Conservation (phyloP, 192 early-diverging fungal species). For the Backusella luteola region DNA sequence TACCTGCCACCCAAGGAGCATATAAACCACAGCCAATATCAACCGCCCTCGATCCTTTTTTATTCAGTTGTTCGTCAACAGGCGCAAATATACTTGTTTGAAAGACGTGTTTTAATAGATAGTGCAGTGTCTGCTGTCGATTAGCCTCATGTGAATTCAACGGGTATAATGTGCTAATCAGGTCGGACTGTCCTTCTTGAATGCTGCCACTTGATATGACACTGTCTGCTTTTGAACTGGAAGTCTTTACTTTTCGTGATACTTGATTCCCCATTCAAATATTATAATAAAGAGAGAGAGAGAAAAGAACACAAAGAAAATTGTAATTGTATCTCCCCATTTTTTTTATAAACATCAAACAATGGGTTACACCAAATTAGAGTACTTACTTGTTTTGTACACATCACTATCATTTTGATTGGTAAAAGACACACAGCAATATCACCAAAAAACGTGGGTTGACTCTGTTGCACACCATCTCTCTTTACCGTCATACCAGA, state of each 20-base stretch:
- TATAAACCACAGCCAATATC: constrained; percentile 23
- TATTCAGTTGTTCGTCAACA: background rate
- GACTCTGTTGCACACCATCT: background rate
- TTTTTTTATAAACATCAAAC: background rate
- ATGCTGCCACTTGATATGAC: background rate
- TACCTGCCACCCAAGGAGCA: constrained; percentile 21
- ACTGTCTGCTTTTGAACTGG: background rate
- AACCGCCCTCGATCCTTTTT: background rate
- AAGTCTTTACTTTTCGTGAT: constrained; percentile 1
- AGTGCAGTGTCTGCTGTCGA: constrained; percentile 16
- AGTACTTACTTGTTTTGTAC: background rate
- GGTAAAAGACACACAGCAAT: background rate
- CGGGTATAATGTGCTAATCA: background rate
- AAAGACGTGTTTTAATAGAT: constrained; percentile 30
- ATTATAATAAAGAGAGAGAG: background rate
- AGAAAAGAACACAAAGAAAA: background rate
- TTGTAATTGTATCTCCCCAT: background rate
- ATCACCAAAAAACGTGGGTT: background rate
- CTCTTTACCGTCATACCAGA: background rate
- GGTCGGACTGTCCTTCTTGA: background rate
- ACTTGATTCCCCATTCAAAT: constrained; percentile 21
- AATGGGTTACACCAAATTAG: background rate
- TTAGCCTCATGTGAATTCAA: constrained; percentile 2
- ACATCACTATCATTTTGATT: background rate
- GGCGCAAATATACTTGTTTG: constrained; percentile 21